Evolutionary conservation across 495 filamentous ascomycete species (phyloP), one percentile per base, ranked within the genome.

Genomic region (Penicillium pulvis): DNA sequence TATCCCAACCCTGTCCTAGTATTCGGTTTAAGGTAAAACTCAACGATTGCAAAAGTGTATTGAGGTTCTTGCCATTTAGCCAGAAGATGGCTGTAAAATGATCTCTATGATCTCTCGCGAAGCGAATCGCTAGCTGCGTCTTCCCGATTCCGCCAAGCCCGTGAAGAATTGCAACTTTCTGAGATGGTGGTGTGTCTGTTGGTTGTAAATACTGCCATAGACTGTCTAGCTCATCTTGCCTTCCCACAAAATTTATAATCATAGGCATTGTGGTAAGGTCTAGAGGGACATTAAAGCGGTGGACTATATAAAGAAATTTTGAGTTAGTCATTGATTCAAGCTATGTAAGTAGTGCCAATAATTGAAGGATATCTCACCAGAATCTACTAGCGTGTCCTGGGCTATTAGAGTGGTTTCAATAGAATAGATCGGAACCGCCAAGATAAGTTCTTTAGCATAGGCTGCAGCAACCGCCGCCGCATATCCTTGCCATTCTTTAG

Each of bases 111-210:
- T 68, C 51, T 35, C 62, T 61, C n/a, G 72, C 69, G 57, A 73
- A 77, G 39, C 69, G 68, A 46, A 75, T 65, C 9, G 72, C 77
- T 52, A 80, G 58, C 51, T 80, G 71, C 30, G 75, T 76, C 49
- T 77, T 79, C 28, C 76, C 75, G 4, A 77, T 73, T 0, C 77
- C 74, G 4, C 77, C 74, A 58, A 80, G 68, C 30, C 76, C 72
- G 58, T 75, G 61, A 36, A 75, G 56, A 45, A 76, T 53, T 6
- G 62, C 60, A 54, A 71, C 61, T 48, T 67, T 71, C 12, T 66
- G 70, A n/a, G n/a, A n/a, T 45, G 57, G 54, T 19, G 30, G 35
- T 0, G 60, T 46, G 30, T 58, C 26, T 14, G 31, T 50, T 4
- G 70, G 68, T 26, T 59, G 55, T 42, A 74, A 45, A 57, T 58